Percentiles rank a stretch among this genome's conserved stretches.
These are phyloP conservation scores for Cyphellophora europaea DNA, from an alignment of 2,329 filamentous ascomycete genomes.

Conservation along the genomic window DNA sequence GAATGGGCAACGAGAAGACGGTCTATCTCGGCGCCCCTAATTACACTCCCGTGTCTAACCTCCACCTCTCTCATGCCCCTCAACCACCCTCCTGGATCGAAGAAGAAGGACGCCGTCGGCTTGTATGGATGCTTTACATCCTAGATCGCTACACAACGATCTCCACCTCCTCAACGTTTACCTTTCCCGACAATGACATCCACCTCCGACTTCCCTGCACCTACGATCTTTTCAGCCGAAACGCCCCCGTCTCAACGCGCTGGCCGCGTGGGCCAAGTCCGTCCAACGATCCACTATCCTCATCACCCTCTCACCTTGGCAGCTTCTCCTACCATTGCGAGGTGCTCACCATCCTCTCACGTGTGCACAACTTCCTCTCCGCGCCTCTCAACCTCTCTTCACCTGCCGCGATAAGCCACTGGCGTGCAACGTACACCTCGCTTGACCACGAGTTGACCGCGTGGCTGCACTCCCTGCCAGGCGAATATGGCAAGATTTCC, in stretches of 20 bases:
- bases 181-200: constrained; percentile 79
- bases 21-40: constrained; percentile 69
- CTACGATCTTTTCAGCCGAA: constrained; percentile 76
- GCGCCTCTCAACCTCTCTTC: constrained; percentile 81
- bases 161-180: constrained; percentile 85
- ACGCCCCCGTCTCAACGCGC: constrained; percentile 72
- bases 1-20: constrained; percentile 72
- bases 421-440: constrained; percentile 79
- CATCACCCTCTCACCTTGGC: constrained; percentile 70
- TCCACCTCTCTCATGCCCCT: constrained; percentile 75
- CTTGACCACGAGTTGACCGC: constrained; percentile 69
- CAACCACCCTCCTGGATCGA: constrained; percentile 80
- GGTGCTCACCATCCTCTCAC: constrained; percentile 77
- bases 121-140: constrained; percentile 93
- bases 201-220: constrained; percentile 78
- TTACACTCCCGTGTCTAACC: constrained; percentile 73
- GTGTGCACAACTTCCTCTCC: constrained; percentile 82
- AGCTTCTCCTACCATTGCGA: constrained; percentile 88
- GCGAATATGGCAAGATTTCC: constrained; percentile 75
- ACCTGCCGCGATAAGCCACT: constrained; percentile 73
- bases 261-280: constrained; percentile 58
- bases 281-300: constrained; percentile 8
- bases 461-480: constrained; percentile 77
- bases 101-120: constrained; percentile 71
- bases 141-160: constrained; percentile 85